Evolutionary conservation across 805 yeast species (phyloP), one percentile per base, ranked within the genome.

Genomic region (Candida ficus): DNA sequence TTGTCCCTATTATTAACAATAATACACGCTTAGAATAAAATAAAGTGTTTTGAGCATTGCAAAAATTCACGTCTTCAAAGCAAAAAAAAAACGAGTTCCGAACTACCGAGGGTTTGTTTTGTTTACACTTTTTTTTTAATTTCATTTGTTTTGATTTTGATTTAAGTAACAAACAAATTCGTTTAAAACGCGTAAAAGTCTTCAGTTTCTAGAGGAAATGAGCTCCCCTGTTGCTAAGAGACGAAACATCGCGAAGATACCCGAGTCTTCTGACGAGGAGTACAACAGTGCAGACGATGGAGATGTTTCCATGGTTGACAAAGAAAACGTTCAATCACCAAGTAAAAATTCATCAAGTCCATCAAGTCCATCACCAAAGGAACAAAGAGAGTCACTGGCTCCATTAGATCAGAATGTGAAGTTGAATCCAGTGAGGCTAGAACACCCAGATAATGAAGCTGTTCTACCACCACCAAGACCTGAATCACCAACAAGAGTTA

Each of bases 401-500:
- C 56, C 54, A n/a, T 33, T 53, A 3, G 51, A 53, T 29, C 50
- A 43, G 16, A 56, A 53, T 33, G 35, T 42, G 3, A 43, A 45
- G 4, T 5, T 54, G 30, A 28, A 46, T 19, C 9, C 45, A 1
- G 47, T 50, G 12, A 45, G 31, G 13, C 39, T 55, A 1, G 53
- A 47, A 3, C 55, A 56, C 5, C 55, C 58, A 8, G 19, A 43
- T 12, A 27, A 44, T n/a, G 33, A 33, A 4, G 30, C 20, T 7
- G 38, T 35, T 6, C 37, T 35, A 6, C 37, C 47, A 23, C 61
- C 33, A 4, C 10, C 17, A 12, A 20, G 20, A 19, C 26, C 41
- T 16, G 44, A 59, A 22, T 65, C 67, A 3, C 64, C 66, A 14
- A 62, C 58, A 13, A 63, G 62, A 22, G 38, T 49, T 13, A 57